A percentile compares a stretch with the other conserved stretches of the same genome.
These are phyloP conservation scores for Claviceps sorghi DNA, from an alignment of 2,329 filamentous ascomycete species.

Conservation along the genomic window DNA sequence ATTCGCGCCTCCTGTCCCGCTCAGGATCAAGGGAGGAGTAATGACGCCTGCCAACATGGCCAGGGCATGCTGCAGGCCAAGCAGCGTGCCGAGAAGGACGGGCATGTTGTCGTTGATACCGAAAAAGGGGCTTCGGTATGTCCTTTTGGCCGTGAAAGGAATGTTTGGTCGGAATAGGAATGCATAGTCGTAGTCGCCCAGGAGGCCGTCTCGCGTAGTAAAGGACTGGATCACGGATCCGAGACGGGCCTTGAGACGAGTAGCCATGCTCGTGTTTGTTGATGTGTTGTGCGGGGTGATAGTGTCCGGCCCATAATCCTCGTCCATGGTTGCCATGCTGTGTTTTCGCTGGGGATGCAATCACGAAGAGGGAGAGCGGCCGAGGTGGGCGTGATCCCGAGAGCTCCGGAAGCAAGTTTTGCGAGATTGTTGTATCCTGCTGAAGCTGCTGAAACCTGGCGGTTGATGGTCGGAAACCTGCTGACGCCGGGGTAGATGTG, in stretches of 20 bases:
- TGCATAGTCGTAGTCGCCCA: conserved; percentile 80
- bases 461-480: not conserved
- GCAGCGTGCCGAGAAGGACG: conserved; percentile 54
- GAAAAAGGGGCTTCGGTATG: conserved; percentile 54
- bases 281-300: conserved; percentile 28
- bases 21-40: conserved; percentile 62
- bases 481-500: not conserved
- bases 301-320: conserved; percentile 37
- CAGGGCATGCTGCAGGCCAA: conserved; percentile 67
- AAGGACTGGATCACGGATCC: conserved; percentile 24
- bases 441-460: not conserved
- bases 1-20: conserved; percentile 47
- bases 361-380: not conserved
- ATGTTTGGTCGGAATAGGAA: conserved; percentile 74
- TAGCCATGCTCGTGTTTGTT: conserved; percentile 16
- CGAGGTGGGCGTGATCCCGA: not conserved
- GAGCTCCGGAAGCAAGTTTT: not conserved
- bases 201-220: conserved; percentile 52
- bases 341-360: not conserved
- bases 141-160: conserved; percentile 57
- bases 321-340: conserved; percentile 31
- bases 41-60: conserved; percentile 66
- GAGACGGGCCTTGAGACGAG: conserved; percentile 10
- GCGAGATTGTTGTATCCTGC: not conserved
- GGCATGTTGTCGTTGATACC: conserved; percentile 71